Conservation (phyloP, 2,329 filamentous ascomycete species). For the Didymella exigua region DNA sequence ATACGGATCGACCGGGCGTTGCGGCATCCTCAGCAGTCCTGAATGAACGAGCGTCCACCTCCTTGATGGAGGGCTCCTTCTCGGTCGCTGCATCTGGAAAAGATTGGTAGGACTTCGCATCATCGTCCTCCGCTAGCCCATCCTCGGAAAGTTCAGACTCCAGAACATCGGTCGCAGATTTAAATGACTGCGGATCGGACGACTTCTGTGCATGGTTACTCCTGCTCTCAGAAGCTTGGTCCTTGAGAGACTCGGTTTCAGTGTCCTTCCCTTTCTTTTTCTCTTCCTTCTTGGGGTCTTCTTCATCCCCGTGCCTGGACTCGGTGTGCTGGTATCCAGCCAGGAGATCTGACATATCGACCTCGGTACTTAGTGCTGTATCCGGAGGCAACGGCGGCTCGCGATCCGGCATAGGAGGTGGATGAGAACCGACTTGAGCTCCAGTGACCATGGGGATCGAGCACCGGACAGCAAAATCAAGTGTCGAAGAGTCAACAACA, state of each 20-base stretch:
- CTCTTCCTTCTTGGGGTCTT: conserved; percentile 10
- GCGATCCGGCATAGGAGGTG: conserved; percentile 9
- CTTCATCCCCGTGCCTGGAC: conserved; percentile 26
- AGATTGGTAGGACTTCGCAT: conserved; percentile 24
- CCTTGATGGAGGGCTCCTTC: conserved; percentile 21
- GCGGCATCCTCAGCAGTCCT: conserved; percentile 26
- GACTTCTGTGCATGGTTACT: conserved; percentile 36
- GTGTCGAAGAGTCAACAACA: conserved; percentile 40
- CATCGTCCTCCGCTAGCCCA: conserved; percentile 1
- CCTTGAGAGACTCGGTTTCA: background rate
- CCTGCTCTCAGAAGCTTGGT: conserved; percentile 13
- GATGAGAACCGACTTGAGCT: conserved; percentile 7
- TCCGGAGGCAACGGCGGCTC: conserved; percentile 13
- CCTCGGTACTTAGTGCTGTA: conserved; percentile 31
- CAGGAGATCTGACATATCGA: conserved; percentile 42
- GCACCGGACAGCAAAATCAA: conserved; percentile 37
- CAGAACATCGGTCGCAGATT: conserved; percentile 35
- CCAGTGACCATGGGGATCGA: conserved; percentile 38
- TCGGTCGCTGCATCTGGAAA: conserved; percentile 17
- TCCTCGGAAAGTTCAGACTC: conserved; percentile 14
- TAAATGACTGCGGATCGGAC: conserved; percentile 44
- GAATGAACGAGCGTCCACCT: conserved; percentile 32
- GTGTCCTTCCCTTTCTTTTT: conserved; percentile 22
- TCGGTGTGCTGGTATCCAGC: conserved; percentile 40
- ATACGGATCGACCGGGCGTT: conserved; percentile 29